Base-by-base conservation (phyloP, 805 yeast species). In the Saccharomycopsis schoenii region DNA sequence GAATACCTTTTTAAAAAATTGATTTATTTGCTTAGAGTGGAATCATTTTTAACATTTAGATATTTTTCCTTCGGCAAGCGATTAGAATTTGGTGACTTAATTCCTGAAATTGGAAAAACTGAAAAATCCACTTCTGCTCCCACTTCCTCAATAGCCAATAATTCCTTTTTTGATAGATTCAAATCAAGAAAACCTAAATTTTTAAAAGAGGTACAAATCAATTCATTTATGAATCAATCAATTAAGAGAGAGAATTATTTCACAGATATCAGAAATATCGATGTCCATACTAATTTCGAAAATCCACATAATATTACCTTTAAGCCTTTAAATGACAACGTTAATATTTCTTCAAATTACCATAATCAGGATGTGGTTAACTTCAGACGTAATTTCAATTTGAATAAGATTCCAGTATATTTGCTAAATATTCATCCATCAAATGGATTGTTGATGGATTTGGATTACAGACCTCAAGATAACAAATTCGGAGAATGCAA, bases 221-320 rank as follows among this genome's bases (percentile, higher is more conserved):
- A 10, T 4, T 43, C 55, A 24, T 56, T 63, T 15, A 42, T 41
- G 55, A 50, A 19, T 12, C 50, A 54, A 19, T 25, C 57, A 4
- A 54, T 63, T 8, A 47, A n/a, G 8, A 41, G 14, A 15, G 62
- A 63, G n/a, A 52, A 63, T 51, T 63, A 63, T 41, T 47, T 47
- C n/a, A 21, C 34, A 21, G 52, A 47, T 47, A 47, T 47, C 11
- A 21, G 52, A 47, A 47, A 15, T 21, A 47, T 25, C 71, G 75
- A 1, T 81, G 81, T 56, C 81, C 69, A 39, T 77, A 68, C 75
- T 76, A 76, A 5, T 21, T 47, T 47, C 21, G 52, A 47, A 47
- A 47, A 47, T 21, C 52, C 34, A 4, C 52, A 47, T 47, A 47
- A 47, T 47, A 47, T 47, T 6, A 47, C 8, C 10, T 47, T 47